A percentile compares a stretch with the other conserved stretches of the same genome.
phyloP scores from a whole-genome alignment of 2,329 filamentous ascomycete species.

The Chrysoporthe austroafricana region DNA sequence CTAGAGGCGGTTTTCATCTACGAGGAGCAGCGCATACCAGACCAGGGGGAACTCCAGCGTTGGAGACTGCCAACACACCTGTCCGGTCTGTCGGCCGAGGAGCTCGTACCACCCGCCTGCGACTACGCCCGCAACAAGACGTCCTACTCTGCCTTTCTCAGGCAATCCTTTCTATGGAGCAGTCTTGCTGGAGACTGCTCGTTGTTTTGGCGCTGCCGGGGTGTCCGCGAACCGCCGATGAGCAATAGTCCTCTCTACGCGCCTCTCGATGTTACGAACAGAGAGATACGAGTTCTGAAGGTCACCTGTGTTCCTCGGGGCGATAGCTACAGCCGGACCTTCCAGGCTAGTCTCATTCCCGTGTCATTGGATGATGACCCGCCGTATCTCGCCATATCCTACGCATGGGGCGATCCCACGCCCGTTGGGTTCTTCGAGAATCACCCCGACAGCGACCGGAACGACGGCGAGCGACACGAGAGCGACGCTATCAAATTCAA shows the following conservation, averaged over 20 bases:
- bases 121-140: neutral
- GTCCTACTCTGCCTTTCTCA: neutral
- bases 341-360: neutral
- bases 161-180: neutral
- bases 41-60: neutral
- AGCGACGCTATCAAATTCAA: neutral
- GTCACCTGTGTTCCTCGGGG: neutral
- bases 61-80: neutral
- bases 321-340: neutral
- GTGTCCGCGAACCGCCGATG: neutral
- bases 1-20: neutral
- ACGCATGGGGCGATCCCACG: constrained; percentile 16
- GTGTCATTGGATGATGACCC: constrained; percentile 13
- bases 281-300: neutral
- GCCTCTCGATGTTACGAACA: neutral
- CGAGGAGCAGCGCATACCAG: neutral
- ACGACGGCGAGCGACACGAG: neutral
- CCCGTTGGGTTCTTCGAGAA: neutral
- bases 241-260: neutral
- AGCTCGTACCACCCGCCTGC: neutral
- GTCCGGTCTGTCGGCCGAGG: neutral
- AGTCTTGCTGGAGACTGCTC: neutral
- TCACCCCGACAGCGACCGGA: neutral
- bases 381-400: constrained; percentile 19
- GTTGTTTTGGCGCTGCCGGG: neutral